These are phyloP conservation scores for Avena eriantha DNA, from an alignment of 176 grass and related monocot genomes.

Conservation along the genomic window DNA sequence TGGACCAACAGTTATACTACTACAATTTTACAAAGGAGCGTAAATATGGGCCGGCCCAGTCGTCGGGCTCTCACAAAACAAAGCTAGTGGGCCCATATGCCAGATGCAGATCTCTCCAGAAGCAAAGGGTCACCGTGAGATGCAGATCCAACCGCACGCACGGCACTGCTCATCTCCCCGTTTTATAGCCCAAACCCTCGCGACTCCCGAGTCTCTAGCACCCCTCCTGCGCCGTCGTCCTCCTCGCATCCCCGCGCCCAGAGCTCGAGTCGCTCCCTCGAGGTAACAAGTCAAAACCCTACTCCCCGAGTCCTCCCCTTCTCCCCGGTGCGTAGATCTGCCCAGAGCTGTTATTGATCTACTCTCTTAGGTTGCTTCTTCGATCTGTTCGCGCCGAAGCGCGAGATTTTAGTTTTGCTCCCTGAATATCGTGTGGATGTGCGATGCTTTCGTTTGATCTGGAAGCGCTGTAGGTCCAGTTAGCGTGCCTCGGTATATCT, in stretches of 20 bases:
- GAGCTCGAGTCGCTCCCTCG: background rate
- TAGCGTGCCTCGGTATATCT: background rate
- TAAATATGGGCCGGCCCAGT: no score
- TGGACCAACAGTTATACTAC: no score
- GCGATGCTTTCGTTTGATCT: background rate
- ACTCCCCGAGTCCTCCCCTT: no score
- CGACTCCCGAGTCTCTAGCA: background rate
- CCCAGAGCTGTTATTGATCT: background rate
- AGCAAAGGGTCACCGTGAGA: background rate
- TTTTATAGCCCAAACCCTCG: constrained; percentile 26
- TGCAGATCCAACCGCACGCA: constrained; percentile 1
- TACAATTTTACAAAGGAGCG: no score
- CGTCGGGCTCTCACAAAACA: no score
- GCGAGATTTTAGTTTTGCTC: background rate
- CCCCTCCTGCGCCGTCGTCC: constrained; percentile 6
- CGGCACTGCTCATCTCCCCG: background rate
- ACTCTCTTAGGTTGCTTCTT: background rate
- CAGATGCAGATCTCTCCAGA: no score
- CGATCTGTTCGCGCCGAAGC: background rate
- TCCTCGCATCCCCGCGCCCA: background rate
- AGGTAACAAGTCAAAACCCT: background rate
- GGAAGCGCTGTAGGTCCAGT: background rate
- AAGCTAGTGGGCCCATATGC: no score
- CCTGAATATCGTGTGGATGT: no score
- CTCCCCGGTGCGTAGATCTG: background rate